phyloP scores from a whole-genome alignment of 495 filamentous ascomycete genomes.

The Sordaria brevicollis region DNA sequence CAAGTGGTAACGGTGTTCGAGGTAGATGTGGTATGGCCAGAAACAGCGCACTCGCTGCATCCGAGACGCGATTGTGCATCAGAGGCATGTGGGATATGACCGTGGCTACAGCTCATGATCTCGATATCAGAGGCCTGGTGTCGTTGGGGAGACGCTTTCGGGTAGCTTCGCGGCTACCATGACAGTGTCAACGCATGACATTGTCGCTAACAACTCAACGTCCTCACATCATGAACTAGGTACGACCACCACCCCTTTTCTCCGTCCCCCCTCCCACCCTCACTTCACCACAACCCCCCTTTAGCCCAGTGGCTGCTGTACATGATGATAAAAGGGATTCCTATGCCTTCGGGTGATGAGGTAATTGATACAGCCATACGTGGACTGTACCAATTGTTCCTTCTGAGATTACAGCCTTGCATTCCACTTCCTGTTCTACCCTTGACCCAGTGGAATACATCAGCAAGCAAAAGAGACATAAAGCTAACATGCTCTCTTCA shows the following conservation, averaged over 20 bases:
- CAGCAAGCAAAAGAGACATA: background rate
- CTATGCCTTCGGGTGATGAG: background rate
- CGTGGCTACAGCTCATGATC: background rate
- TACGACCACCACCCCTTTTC: background rate
- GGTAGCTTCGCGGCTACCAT: background rate
- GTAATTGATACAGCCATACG: background rate
- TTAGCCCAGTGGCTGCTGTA: background rate
- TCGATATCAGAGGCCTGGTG: background rate
- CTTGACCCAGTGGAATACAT: background rate
- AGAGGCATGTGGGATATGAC: background rate
- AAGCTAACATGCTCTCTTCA: background rate
- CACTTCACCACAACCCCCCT: background rate
- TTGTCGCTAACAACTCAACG: background rate
- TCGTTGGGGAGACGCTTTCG: background rate
- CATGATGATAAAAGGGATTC: background rate
- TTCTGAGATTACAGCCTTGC: background rate
- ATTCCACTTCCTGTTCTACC: background rate
- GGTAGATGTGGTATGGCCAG: background rate
- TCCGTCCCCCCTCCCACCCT: background rate
- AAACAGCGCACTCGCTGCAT: background rate
- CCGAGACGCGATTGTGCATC: background rate
- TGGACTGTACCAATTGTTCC: slow-evolving; percentile 2
- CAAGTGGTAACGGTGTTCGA: background rate
- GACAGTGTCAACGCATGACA: background rate
- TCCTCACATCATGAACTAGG: background rate